A percentile compares a stretch with the other conserved stretches of the same genome.
phyloP scores from a whole-genome alignment of 1,284 basidiomycete genomes.

The Trichosporon coremiiforme region DNA sequence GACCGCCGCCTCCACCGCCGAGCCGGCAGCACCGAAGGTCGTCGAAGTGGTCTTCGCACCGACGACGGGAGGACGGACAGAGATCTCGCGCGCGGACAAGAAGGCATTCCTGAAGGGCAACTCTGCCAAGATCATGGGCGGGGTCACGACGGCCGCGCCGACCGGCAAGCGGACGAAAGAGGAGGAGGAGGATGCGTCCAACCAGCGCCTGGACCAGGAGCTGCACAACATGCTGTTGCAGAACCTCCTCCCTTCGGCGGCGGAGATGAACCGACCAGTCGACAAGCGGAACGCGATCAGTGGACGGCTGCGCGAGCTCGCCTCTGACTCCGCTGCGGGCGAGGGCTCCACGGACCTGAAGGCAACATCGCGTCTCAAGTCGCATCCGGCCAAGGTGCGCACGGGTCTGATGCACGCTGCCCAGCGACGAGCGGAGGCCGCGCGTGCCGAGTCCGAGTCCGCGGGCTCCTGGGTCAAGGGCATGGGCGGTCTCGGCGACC shows the following conservation, averaged over 20 bases:
- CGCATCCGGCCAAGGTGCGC: conserved; percentile 50
- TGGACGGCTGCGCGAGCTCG: conserved; percentile 52
- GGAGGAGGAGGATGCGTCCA: conserved; percentile 43
- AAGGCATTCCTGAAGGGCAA: conserved; percentile 52
- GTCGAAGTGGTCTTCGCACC: conserved; percentile 53
- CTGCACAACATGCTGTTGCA: conserved; percentile 56
- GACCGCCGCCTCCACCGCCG: neutral
- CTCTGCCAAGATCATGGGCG: conserved; percentile 54
- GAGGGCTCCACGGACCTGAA: conserved; percentile 38
- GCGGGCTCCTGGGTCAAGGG: conserved; percentile 51
- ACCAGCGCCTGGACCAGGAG: conserved; percentile 53
- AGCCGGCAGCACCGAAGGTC: conserved; percentile 26
- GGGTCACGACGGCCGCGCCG: conserved; percentile 33
- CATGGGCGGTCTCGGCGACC: conserved; percentile 47
- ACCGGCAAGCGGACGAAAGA: conserved; percentile 34
- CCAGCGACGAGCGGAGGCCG: conserved; percentile 37
- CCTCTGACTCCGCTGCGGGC: conserved; percentile 46
- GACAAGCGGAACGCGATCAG: conserved; percentile 53
- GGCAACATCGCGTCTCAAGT: conserved; percentile 30
- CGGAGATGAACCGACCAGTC: conserved; percentile 43
- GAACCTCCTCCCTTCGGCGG: conserved; percentile 45
- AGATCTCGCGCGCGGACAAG: conserved; percentile 47
- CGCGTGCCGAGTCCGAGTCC: conserved; percentile 42
- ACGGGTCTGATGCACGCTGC: conserved; percentile 48
- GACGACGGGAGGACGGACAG: neutral